A percentile compares a stretch with the other conserved stretches of the same genome.
phyloP scores from a whole-genome alignment of 2,329 filamentous ascomycete genomes.

The Penicillium crustosum region DNA sequence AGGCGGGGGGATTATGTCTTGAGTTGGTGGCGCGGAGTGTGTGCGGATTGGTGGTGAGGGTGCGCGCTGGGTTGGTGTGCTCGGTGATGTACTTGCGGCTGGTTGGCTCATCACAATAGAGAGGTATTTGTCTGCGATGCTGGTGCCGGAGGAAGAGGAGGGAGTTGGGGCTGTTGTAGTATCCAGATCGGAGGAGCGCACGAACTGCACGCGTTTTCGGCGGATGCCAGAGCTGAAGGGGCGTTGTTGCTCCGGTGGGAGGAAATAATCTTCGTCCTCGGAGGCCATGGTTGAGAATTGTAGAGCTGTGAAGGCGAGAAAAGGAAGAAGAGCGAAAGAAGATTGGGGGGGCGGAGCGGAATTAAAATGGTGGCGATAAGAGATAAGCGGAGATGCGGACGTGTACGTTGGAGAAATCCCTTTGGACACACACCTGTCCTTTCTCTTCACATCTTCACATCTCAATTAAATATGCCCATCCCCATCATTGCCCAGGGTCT shows the following conservation, averaged over 20 bases:
- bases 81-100: conserved; percentile 8
- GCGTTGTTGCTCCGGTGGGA: conserved; percentile 59
- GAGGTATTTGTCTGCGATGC: conserved; percentile 46
- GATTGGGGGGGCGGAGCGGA: not conserved
- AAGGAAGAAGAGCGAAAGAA: not conserved
- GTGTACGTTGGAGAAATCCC: conserved; percentile 7
- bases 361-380: conserved; percentile 16
- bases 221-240: conserved; percentile 64
- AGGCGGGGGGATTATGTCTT: conserved; percentile 5
- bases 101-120: conserved; percentile 45
- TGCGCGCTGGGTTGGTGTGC: conserved; percentile 6
- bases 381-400: conserved; percentile 17
- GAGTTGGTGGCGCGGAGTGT: conserved; percentile 14
- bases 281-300: conserved; percentile 24
- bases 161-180: conserved; percentile 33
- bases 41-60: conserved; percentile 10
- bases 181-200: conserved; percentile 49
- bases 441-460: conserved; percentile 9
- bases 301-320: not conserved
- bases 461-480: conserved; percentile 56
- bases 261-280: conserved; percentile 59
- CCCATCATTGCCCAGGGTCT: conserved; percentile 57
- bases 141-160: conserved; percentile 27
- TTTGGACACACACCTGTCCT: conserved; percentile 5
- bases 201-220: conserved; percentile 60